Base-by-base conservation (phyloP, 371 early-diverging fungal genomes). In the Syncephalastrum monosporum region DNA sequence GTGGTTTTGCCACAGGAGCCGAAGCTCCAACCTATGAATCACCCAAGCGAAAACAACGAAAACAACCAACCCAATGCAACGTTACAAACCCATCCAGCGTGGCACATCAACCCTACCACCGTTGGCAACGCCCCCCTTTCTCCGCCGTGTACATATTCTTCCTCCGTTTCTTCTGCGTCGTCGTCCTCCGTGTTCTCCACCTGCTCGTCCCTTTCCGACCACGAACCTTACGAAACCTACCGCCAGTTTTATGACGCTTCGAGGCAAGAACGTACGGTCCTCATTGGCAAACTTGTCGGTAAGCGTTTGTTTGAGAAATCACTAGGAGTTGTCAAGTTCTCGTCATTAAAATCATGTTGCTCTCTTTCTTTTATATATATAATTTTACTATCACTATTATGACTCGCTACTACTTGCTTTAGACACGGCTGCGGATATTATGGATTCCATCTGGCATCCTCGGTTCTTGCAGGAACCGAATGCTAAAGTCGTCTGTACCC, bases 401-500 rank as follows among this genome's bases (percentile, higher is more conserved):
- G 21, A 21, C 21, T 21, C 21, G 21, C 21, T 21, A 21, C 21
- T 46, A 46, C 15, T 46, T 46, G 47, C 8, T 41, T 16, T 49
- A 65, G 66, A 71, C 25, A 53, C 65, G 15, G 53, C 71, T 6
- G 71, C 74, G 15, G 68, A 67, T 33, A 71, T 74, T 29, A 66
- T 74, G 13, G 72, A 75, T 38, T 69, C 69, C 8, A 75, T 71
- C 15, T 69, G 69, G 69, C 53, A 56, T n/a, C 73, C 73, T 3
- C 59, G 64, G 24, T 66, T 71, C 43, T 33, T 64, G 23, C 53
- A 71, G n/a, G 68, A 72, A 47, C 67, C 67, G 25, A 62, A 79
- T 63, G 63, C 71, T 63, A 63, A 70, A 49, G 69, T 77, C 33
- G 71, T 78, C 47, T 57, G 80, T 66, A 59, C 79, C 63, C 21